A percentile compares a stretch with the other conserved stretches of the same genome.
Evolutionary conservation across 306 rosid genomes (phyloP).

Genomic region (Vicia villosa): DNA sequence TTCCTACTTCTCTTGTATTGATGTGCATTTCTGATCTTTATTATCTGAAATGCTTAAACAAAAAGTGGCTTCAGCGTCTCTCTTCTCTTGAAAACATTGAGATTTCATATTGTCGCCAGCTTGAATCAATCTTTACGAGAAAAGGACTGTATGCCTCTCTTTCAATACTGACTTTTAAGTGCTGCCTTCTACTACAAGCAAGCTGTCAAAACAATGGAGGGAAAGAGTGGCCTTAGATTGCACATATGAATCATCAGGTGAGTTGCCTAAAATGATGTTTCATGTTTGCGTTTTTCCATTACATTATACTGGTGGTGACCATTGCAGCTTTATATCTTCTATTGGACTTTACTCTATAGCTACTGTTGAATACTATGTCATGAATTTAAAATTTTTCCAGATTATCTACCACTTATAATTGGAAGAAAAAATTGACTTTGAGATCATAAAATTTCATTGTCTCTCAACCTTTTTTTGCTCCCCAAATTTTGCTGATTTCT

Average conservation of each 20-base stretch:
- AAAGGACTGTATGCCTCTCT: conserved; percentile 15
- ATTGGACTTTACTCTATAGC: neutral
- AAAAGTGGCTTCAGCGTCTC: conserved; percentile 24
- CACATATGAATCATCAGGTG: conserved; percentile 13
- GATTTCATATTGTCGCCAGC: neutral
- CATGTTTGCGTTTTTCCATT: neutral
- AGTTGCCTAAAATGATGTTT: neutral
- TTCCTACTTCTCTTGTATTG: conserved; percentile 3
- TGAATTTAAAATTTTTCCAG: neutral
- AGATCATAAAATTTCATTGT: neutral
- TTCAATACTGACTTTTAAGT: neutral
- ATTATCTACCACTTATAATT: neutral
- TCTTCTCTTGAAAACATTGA: neutral
- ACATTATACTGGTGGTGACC: neutral
- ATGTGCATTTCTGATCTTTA: neutral
- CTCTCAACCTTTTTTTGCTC: neutral
- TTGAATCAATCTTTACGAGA: neutral
- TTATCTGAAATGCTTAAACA: neutral
- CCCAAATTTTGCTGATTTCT: no score
- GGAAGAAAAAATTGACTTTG: neutral
- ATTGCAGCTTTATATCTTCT: neutral
- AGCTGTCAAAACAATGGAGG: neutral
- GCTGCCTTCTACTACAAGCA: conserved; percentile 1
- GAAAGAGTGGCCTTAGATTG: conserved; percentile 22
- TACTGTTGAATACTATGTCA: neutral